Percentiles rank a stretch among this genome's conserved stretches.
Evolutionary conservation across 345 rosid species (phyloP).

Genomic region (Carallia pectinifolia): DNA sequence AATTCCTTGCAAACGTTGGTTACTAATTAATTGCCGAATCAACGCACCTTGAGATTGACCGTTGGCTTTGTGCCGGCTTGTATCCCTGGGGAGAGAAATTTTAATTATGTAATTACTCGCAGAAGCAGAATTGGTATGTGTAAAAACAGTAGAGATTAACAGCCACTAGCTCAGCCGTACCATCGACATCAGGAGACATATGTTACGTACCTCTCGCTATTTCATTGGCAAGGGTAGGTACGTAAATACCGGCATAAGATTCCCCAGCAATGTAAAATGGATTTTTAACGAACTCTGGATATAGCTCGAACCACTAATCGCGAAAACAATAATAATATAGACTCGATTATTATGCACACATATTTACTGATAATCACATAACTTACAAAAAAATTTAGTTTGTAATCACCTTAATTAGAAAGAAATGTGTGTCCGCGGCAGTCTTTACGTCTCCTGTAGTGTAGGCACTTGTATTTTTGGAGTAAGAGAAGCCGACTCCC

Average conservation of each 20-base stretch:
- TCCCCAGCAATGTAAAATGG: conserved; percentile 49
- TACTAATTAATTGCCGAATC: neutral
- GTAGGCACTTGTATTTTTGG: conserved; percentile 29
- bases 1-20: neutral
- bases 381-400: neutral
- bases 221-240: conserved; percentile 40
- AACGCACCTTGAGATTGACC: conserved; percentile 41
- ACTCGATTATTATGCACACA: neutral
- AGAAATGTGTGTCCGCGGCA: conserved; percentile 42
- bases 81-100: conserved; percentile 24
- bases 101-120: neutral
- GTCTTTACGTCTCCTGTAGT: conserved; percentile 41
- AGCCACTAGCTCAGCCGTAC: too few relatives aligned
- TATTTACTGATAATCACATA: neutral
- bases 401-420: conserved; percentile 48
- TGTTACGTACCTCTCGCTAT: conserved; percentile 30
- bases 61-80: conserved; percentile 25
- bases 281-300: conserved; percentile 40
- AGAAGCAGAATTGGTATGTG: neutral
- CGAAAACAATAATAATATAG: neutral
- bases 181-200: too few relatives aligned
- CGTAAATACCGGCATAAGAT: conserved; percentile 48
- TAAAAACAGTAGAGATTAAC: neutral
- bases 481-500: conserved; percentile 59
- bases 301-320: conserved; percentile 43